Conservation (phyloP, 2,329 filamentous ascomycete species). For the Torrubiellomyces zombiae region DNA sequence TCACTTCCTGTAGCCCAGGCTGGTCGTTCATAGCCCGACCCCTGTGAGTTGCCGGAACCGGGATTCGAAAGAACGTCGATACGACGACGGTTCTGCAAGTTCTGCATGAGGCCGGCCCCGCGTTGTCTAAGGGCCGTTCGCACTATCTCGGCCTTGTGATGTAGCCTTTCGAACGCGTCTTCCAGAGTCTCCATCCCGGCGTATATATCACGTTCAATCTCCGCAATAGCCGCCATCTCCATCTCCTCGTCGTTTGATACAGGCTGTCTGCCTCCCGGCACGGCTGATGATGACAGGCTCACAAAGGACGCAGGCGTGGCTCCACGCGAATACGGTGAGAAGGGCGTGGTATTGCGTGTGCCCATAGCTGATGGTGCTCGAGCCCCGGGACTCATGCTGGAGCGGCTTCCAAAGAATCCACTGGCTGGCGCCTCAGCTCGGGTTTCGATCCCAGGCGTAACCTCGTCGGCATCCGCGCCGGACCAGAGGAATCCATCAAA, state of each 20-base stretch:
- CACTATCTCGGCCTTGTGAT: constrained; percentile 67
- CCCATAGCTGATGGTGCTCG: constrained; percentile 24
- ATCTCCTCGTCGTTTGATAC: constrained; percentile 90
- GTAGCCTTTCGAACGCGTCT: constrained; percentile 85
- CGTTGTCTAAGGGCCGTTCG: constrained; percentile 67
- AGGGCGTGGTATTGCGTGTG: constrained; percentile 30
- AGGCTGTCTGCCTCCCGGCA: constrained; percentile 29
- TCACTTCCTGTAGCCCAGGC: constrained; percentile 22
- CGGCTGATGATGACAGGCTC: constrained; percentile 34
- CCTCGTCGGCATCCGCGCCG: constrained; percentile 54
- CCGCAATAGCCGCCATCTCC: constrained; percentile 75
- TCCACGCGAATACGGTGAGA: constrained; percentile 34
- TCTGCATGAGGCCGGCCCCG: constrained; percentile 56
- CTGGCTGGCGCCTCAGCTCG: constrained; percentile 37
- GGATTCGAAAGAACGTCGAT: constrained; percentile 37
- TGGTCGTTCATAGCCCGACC: constrained; percentile 26
- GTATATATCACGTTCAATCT: constrained; percentile 88
- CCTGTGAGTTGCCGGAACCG: constrained; percentile 28
- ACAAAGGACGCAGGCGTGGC: constrained; percentile 42
- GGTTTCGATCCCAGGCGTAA: constrained; percentile 27
- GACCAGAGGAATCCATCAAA: constrained; percentile 96
- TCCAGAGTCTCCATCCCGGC: constrained; percentile 87
- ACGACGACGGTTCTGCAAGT: constrained; percentile 39
- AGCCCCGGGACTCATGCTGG: constrained; percentile 21
- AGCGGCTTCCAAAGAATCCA: constrained; percentile 22